Base-by-base conservation (phyloP, 495 filamentous ascomycete species). In the Neurospora sp. region DNA sequence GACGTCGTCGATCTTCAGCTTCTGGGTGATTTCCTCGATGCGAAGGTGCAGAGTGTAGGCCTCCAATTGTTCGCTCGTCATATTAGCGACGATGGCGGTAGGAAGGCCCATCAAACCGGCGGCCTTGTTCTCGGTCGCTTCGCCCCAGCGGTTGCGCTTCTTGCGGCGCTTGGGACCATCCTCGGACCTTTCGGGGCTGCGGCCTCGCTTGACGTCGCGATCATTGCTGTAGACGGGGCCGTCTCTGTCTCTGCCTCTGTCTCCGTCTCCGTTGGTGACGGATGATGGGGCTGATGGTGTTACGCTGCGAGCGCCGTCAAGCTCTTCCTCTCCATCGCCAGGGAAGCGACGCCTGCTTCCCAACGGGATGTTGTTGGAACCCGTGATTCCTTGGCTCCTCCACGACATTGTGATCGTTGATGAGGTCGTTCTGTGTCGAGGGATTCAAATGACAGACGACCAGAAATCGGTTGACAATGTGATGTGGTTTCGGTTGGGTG, bases 21-120 rank as follows among this genome's bases (percentile, higher is more conserved):
- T 98, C 85, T 99, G 94, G 80, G 93, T 98, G 78, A 99, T 99
- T 84, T 99, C 96, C 82, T 98, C 94, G 76, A 99, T 96, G 80
- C 96, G 93, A 76, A 99, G 84, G 81, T 99, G 94, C 72, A 97
- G 84, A 20, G 93, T 93, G 79, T 99, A 99, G 20, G 96, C 96
- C 82, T 99, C 96, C 59, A 98, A 89, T 84, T 99, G 96, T 84
- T 99, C 96, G 81, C 89, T 94, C 69, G 96, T 98, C 93, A 99
- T 98, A 83, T 94, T 93, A 69, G 93, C 93, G 81, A 93, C 92
- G 84, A 99, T 98, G 81, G 94, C 92, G 20, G 95, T 98, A 40
- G 96, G 93, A 79, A 99, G 89, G 73, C 96, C 96, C 94, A 99
- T 98, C 72, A 99, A 87, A 74, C 96, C 96, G 73, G 94, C 96